phyloP scores from a whole-genome alignment of 2,329 filamentous ascomycete genomes.

The Elsinoe perseae region DNA sequence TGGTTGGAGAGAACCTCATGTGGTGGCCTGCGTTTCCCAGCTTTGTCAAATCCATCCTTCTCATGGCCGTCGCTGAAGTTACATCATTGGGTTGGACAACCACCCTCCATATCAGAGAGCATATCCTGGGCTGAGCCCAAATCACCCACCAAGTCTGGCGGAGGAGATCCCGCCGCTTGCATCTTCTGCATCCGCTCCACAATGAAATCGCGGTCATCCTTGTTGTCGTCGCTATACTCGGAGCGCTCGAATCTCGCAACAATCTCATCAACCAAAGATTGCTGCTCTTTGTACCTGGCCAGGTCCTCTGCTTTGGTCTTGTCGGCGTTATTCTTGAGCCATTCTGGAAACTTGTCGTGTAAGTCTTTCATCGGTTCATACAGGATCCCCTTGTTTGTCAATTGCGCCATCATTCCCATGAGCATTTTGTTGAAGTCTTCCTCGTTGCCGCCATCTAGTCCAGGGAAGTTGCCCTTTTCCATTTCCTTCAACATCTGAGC shows the following conservation, averaged over 20 bases:
- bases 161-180: slow-evolving; percentile 90
- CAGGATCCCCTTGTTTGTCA: slow-evolving; percentile 95
- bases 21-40: too few species aligned
- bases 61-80: background rate
- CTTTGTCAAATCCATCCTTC: too few species aligned
- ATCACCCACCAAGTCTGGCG: slow-evolving; percentile 82
- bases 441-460: slow-evolving; percentile 50
- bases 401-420: slow-evolving; percentile 96
- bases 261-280: slow-evolving; percentile 72
- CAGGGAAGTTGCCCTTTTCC: slow-evolving; percentile 52
- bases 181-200: slow-evolving; percentile 99
- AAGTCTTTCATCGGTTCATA: slow-evolving; percentile 99
- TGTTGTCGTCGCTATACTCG: slow-evolving; percentile 73
- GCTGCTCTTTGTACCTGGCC: slow-evolving; percentile 73
- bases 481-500: slow-evolving; percentile 90
- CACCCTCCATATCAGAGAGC: slow-evolving; percentile 47
- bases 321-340: slow-evolving; percentile 71
- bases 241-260: slow-evolving; percentile 78
- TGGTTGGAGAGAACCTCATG: too few species aligned
- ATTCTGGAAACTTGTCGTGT: slow-evolving; percentile 81
- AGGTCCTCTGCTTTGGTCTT: slow-evolving; percentile 61
- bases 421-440: slow-evolving; percentile 93
- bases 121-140: slow-evolving; percentile 74
- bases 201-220: slow-evolving; percentile 79
- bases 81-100: slow-evolving; percentile 54